Percentiles rank a stretch among this genome's conserved stretches.
Evolutionary conservation across 176 grass and related monocot genomes (phyloP).

Genomic region (Olyra latifolia): DNA sequence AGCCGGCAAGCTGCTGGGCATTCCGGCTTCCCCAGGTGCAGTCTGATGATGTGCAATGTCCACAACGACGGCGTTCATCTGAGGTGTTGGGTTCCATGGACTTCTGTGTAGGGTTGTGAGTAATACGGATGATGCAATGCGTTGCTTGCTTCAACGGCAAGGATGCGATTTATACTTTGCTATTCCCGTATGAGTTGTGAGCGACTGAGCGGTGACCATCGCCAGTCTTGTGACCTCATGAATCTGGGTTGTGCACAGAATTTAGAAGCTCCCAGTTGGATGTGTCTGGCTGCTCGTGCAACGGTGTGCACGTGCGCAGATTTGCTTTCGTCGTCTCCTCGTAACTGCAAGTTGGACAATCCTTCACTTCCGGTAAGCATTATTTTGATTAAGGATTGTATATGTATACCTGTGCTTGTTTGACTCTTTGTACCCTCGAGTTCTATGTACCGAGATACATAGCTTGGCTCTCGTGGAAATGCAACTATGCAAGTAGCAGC

Average conservation of each 20-base stretch:
- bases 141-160: constrained; percentile 13
- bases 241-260: background rate
- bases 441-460: background rate
- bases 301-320: constrained; percentile 3
- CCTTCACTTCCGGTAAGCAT: background rate
- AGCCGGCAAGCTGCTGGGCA: background rate
- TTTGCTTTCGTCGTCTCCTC: constrained; percentile 18
- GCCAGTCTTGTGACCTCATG: constrained; percentile 27
- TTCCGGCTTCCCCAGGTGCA: background rate
- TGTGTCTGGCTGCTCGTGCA: background rate
- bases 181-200: background rate
- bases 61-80: constrained; percentile 15
- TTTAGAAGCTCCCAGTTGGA: constrained; percentile 12
- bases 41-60: background rate
- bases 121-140: constrained; percentile 8
- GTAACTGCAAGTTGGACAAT: constrained; percentile 27
- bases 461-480: background rate
- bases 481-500: no score
- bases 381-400: background rate
- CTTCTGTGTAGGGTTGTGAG: background rate
- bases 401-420: background rate
- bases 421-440: background rate
- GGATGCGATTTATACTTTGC: constrained; percentile 17
- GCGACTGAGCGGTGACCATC: background rate
- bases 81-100: background rate